Evolutionary conservation across 352 stramenopile genomes (phyloP), one percentile per base, ranked within the genome.

Genomic region (Globisporangium okanoganense): DNA sequence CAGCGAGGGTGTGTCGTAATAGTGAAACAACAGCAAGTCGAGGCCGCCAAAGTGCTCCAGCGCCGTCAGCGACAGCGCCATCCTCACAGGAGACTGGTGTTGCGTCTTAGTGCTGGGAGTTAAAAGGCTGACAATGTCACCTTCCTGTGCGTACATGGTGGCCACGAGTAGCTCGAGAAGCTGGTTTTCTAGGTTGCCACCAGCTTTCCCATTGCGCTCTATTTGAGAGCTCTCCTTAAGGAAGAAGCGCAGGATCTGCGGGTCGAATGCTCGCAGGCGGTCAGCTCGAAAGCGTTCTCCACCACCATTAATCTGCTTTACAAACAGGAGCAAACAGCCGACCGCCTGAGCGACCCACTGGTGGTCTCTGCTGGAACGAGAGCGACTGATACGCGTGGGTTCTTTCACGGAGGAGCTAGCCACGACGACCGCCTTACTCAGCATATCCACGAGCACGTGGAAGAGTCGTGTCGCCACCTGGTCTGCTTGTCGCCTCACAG

Each of bases 391-490:
- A 10, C 20, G 6, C 45, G 20, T 52, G 12, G 45, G 3, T 2
- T 52, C 45, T 52, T 33, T 52, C 13, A 52, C 20, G 22, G 69
- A 62, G 0, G 66, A 70, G 43, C 64, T 64, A 1, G 67, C 73
- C 1, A 86, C 63, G 7, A 78, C 64, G 1, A 79, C 68, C 0
- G 70, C 65, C 27, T 82, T 87, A 31, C 51, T 58, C 18, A 87
- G 36, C 75, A 84, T 87, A 44, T 87, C 75, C 40, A 67, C 41
- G 33, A 84, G 66, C 38, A 81, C 24, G 10, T 65, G 63, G 54
- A 87, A 84, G 31, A 84, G 61, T 36, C 65, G 56, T 14, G 27
- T 47, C 24, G 78, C 57, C 4, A 79, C 38, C 5, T 70, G 52
- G 16, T 66, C 50, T 9, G 61, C 48, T 56, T 50, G 44, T 5